These are phyloP conservation scores for Ichthyophthirius multifiliis DNA, from an alignment of 169 alveolate species.

Conservation along the genomic window DNA sequence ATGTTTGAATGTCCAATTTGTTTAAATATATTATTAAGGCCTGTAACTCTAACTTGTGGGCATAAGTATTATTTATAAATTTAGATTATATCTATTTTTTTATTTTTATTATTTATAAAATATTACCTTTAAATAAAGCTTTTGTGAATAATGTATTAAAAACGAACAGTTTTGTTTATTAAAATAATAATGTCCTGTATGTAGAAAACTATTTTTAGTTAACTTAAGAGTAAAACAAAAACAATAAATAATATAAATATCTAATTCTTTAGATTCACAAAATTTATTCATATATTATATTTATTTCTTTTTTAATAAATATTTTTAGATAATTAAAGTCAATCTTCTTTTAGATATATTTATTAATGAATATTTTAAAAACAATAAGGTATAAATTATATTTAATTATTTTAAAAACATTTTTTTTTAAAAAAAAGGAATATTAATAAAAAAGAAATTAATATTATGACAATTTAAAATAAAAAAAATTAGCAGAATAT, in stretches of 20 bases:
- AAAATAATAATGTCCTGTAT: constrained; percentile 18
- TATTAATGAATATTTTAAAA: not conserved
- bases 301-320: not conserved
- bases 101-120: not conserved
- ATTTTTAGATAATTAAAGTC: not conserved
- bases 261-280: too few relatives aligned
- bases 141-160: constrained; percentile 17
- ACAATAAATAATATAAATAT: not conserved
- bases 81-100: not conserved
- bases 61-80: not conserved
- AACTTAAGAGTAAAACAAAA: not conserved
- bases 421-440: not conserved
- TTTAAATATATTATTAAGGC: not conserved
- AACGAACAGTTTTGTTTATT: not conserved
- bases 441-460: not conserved
- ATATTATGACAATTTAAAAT: not conserved
- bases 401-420: not conserved
- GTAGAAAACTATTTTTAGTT: constrained; percentile 13
- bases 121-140: not conserved
- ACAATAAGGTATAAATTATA: not conserved
- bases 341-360: not conserved
- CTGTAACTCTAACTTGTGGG: constrained; percentile 10
- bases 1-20: constrained; percentile 9
- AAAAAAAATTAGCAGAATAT: not conserved
- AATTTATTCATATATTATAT: too few relatives aligned